Base-by-base conservation (phyloP, 2,329 filamentous ascomycete species). In the Fusarium drepaniforme region DNA sequence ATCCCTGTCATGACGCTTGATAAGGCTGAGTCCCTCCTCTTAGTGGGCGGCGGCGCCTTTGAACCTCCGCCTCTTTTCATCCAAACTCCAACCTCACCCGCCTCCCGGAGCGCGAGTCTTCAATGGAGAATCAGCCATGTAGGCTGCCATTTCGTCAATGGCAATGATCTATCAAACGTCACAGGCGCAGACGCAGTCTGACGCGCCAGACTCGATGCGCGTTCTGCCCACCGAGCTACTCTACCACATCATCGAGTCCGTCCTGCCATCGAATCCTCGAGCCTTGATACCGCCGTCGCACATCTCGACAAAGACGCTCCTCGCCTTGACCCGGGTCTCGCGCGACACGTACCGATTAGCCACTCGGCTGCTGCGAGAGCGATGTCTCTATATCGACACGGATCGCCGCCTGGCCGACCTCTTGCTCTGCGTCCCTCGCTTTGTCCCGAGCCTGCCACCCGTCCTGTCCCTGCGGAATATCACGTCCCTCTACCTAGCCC, bases 301-400 rank as follows among this genome's bases (percentile, higher is more conserved):
- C 71, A 75, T 80, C 21, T 82, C 83, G 23, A 86, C 85, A 12
- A 83, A 83, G 70, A 84, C 86, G 8, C 83, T 89, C 8, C 75
- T 88, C 18, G 80, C 85, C 21, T 82, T 88, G 68, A 83, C 84
- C 5, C 78, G 82, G 23, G 85, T 87, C 42, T 87, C 83, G 40
- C 82, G 83, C 5, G 82, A 83, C 18, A 87, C 85, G 4, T 82
- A 86, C 70, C 72, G 76, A 6, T 68, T 84, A 12, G 86, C 87
- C 5, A 81, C 81, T 18, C 83, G 81, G 44, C 80, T 86, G 13
- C 83, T 89, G n/a, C 84, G 84, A 56, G 78, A 84, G 67, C 82
- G 85, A 72, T 88, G 86, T 77, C 72, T 87, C 40, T 85, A 85
- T 72, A 79, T 89, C 44, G 83, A 86, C 60, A 84, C 84, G 25